Evolutionary conservation across 2,329 filamentous ascomycete genomes (phyloP).

Genomic region (Botrytis fragariae): DNA sequence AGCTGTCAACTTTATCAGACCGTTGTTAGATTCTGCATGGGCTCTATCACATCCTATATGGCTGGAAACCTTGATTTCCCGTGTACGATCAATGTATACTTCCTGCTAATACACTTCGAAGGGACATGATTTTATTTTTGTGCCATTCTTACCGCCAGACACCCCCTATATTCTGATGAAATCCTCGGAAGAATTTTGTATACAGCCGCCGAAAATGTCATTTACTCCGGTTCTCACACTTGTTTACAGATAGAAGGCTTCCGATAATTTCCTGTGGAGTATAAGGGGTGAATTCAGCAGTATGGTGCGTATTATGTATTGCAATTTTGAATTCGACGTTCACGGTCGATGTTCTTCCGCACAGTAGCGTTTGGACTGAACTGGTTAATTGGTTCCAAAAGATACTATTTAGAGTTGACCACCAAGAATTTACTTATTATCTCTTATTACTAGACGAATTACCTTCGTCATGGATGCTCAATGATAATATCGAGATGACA

Average conservation of each 20-base stretch:
- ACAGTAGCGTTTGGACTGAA: background rate
- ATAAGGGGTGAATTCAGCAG: background rate
- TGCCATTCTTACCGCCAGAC: background rate
- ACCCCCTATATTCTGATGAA: background rate
- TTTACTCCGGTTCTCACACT: background rate
- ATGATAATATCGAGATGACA: background rate
- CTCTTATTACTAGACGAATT: background rate
- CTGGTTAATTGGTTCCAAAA: background rate
- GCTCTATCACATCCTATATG: background rate
- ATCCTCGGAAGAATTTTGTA: background rate
- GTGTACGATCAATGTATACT: accelerated
- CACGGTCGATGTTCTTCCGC: background rate
- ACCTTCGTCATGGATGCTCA: background rate
- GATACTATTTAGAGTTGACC: background rate
- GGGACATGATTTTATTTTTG: no score
- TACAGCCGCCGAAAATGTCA: no score
- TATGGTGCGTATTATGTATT: background rate
- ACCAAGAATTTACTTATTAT: background rate
- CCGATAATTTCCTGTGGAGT: no score
- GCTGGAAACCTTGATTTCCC: background rate
- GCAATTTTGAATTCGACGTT: background rate
- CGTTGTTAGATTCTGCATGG: background rate
- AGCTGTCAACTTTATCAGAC: background rate
- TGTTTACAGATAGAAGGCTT: background rate
- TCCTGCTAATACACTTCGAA: background rate